Evolutionary conservation across 371 early-diverging fungal species (phyloP), one percentile per base, ranked within the genome.

Genomic region (Mortierella sp.): DNA sequence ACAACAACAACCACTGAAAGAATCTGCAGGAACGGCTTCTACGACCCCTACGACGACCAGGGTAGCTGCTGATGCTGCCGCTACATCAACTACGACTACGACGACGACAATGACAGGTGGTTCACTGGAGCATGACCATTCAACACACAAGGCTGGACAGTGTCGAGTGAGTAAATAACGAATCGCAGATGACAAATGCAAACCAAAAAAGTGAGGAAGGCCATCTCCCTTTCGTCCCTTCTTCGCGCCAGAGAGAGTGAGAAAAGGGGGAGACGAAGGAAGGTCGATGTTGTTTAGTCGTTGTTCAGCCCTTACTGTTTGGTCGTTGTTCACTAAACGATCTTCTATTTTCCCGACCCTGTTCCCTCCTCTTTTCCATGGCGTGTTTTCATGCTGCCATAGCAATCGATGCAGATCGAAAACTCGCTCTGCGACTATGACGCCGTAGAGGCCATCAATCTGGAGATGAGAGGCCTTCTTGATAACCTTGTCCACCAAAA

Each of bases 361-460:
- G 18, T 49, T 48, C 4, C 49, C 16, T 32, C 35, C n/a, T 21
- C 51, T 38, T 46, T 21, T 48, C 32, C 63, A 27, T 12, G 14
- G 6, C 29, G n/a, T 16, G 21, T 35, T 11, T 41, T 14, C 10
- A 16, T 43, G 7, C 8, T 27, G 14, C 55, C 74, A 73, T 87
- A 95, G 95, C 93, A 93, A 29, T 84, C 89, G 3, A 94, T 94
- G 8, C 87, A 89, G 58, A 96, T 96, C 63, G 91, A 91, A 80
- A 96, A 96, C 85, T 91, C 96, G 2, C 94, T 93, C 83, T 96
- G 96, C 88, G 95, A 95, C 88, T 96, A 92, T 88, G 91, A 94
- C 77, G 92, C 95, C 35, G 92, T 97, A 27, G 95, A 97, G 79
- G 83, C 87, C 8, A 88, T 96, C 75, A 97, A 96, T 87, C 82